These are phyloP conservation scores for Nitzschia sp. DNA, from an alignment of 108 stramenopile genomes.

Conservation along the genomic window DNA sequence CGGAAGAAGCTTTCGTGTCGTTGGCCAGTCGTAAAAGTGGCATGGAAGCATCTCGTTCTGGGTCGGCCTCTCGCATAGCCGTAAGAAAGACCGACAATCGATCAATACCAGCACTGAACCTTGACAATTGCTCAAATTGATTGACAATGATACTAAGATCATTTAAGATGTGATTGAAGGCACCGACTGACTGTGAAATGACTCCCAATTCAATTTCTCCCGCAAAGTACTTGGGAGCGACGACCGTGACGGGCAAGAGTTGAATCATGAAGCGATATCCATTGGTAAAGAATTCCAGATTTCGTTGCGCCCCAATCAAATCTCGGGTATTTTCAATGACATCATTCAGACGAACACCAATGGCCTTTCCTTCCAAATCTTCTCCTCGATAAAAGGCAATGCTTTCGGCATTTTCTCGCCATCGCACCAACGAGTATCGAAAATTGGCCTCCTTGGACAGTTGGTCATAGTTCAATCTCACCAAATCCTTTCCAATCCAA, in stretches of 20 bases:
- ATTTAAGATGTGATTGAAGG: conserved; percentile 87
- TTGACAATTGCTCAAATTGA: conserved; percentile 89
- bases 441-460: conserved; percentile 89
- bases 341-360: conserved; percentile 53
- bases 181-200: conserved; percentile 80
- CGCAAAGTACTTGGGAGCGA: conserved; percentile 91
- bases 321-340: conserved; percentile 79
- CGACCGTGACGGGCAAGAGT: conserved; percentile 91
- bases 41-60: conserved; percentile 38
- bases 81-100: conserved; percentile 78
- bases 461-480: conserved; percentile 82
- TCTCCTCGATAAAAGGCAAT: conserved; percentile 96
- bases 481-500: conserved; percentile 65
- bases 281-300: conserved; percentile 93
- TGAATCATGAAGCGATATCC: conserved; percentile 86
- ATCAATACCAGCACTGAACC: conserved; percentile 90
- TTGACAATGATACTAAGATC: conserved; percentile 91
- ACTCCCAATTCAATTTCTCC: conserved; percentile 91
- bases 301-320: conserved; percentile 76
- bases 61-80: conserved; percentile 74
- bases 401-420: conserved; percentile 94
- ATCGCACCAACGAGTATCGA: conserved; percentile 82
- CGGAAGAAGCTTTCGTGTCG: not conserved
- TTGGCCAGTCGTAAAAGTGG: conserved; percentile 19
- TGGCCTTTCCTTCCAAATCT: conserved; percentile 74